Percentiles rank a stretch among this genome's conserved stretches.
Evolutionary conservation across 2,329 filamentous ascomycete species (phyloP).

Genomic region (Aspergillus fructus): DNA sequence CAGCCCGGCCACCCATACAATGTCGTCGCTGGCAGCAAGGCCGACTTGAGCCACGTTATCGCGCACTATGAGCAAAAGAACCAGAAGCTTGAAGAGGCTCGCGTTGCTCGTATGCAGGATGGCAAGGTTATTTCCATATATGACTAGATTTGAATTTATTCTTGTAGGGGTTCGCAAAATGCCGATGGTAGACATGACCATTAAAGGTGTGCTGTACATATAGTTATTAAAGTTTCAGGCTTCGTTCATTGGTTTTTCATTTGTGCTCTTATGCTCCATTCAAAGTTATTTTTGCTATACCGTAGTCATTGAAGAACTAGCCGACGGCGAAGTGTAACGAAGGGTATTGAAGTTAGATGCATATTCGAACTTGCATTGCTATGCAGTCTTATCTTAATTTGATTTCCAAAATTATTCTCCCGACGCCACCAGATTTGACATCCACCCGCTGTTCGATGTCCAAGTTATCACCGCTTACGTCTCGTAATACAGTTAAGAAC

Average conservation of each 20-base stretch:
- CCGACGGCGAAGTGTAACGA: not conserved
- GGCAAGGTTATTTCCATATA: constrained; percentile 46
- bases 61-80: constrained; percentile 63
- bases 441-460: constrained; percentile 34
- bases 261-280: constrained; percentile 16
- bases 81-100: constrained; percentile 56
- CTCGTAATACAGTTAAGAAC: constrained; percentile 43
- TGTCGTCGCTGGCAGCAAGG: constrained; percentile 60
- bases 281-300: not conserved
- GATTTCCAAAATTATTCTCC: constrained; percentile 42
- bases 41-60: constrained; percentile 60
- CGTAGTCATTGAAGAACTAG: not conserved
- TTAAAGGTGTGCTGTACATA: constrained; percentile 36
- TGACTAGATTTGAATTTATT: constrained; percentile 33
- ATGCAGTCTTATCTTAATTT: not conserved
- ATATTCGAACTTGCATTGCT: not conserved
- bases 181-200: constrained; percentile 25
- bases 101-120: constrained; percentile 47
- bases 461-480: constrained; percentile 26
- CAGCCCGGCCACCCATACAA: constrained; percentile 65
- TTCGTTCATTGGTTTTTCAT: constrained; percentile 27
- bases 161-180: constrained; percentile 19
- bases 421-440: constrained; percentile 45
- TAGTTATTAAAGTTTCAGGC: constrained; percentile 26
- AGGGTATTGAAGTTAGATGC: not conserved